Evolutionary conservation across 2,329 filamentous ascomycete genomes (phyloP), one percentile per base, ranked within the genome.

Genomic region (Epicoccum nigrum): DNA sequence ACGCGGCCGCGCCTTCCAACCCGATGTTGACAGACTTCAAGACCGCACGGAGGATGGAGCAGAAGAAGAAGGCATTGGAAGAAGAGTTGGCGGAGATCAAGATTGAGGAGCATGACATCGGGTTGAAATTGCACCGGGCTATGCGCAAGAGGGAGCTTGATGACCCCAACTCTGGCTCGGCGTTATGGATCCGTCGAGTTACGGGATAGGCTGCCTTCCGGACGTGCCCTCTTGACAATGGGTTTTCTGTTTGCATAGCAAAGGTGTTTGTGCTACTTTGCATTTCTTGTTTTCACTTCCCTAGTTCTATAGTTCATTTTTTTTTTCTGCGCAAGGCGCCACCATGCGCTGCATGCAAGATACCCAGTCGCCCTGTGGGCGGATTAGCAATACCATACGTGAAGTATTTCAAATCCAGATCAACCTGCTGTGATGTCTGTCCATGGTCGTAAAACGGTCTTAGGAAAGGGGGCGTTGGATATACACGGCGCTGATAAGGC

Each of bases 121-220:
- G 74, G 4, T 49, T 76, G 49, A 73, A 65, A 59, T 50, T 76
- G 54, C 72, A 75, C 62, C 60, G 74, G 15, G 73, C 73, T 51
- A 68, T 66, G 62, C 70, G 67, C 59, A 74, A 70, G 62, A 65
- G 66, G 55, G 74, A 75, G 54, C 58, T 59, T 40, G 72, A 71
- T 11, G 73, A 74, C 55, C 69, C 68, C 2, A 63, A 65, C 16
- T 56, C 50, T 28, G 62, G 63, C 20, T 73, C 67, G 48, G 68
- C 70, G 31, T 53, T 76, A 25, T 76, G 74, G 74, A 63, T 76
- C 21, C 57, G 72, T 31, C 58, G 74, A 39, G 73, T 75, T 13
- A 75, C 74, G 39, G 52, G 56, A 17, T 68, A 38, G 43, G 7
- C 19, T 1, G 23, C 9, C 23, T 12, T 7, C 17, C 19, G 31